These are phyloP conservation scores for Beta vulgaris DNA, from an alignment of 148 eudicot genomes.

Conservation along the genomic window DNA sequence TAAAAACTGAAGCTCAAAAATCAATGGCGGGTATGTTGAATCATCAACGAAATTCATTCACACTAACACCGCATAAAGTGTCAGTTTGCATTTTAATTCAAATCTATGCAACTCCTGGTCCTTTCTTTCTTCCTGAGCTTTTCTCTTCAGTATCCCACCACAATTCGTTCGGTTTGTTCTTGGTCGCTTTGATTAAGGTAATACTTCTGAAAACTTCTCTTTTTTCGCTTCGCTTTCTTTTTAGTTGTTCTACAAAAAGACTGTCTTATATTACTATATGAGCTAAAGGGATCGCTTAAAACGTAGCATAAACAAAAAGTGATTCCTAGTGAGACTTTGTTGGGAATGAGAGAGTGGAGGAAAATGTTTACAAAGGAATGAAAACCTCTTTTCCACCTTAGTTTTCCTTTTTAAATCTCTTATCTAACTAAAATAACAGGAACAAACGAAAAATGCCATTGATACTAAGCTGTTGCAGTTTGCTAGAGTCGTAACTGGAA, in stretches of 20 bases:
- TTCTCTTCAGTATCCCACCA: conserved; percentile 78
- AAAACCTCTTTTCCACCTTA: no score
- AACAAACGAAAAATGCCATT: no score
- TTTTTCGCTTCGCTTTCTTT: background rate
- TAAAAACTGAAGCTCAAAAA: no score
- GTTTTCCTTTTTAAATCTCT: no score
- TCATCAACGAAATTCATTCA: conserved; percentile 42
- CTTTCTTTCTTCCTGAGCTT: conserved; percentile 50
- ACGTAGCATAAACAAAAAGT: no score
- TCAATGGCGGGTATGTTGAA: conserved; percentile 53
- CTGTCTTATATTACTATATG: no score
- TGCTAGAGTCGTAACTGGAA: background rate
- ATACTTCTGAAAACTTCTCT: background rate
- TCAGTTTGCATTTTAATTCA: conserved; percentile 72
- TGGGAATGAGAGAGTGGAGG: no score
- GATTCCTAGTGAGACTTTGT: no score
- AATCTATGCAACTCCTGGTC: conserved; percentile 74
- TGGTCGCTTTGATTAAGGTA: conserved; percentile 74
- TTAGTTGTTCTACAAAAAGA: no score
- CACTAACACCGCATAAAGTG: conserved; percentile 86
- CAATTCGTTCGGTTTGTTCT: conserved; percentile 63
- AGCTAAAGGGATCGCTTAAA: no score
- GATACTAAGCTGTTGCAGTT: background rate
- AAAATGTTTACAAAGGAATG: no score
- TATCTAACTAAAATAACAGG: no score